Evolutionary conservation across 768 basidiomycete genomes (phyloP).

Genomic region (Trametes gibbosa): DNA sequence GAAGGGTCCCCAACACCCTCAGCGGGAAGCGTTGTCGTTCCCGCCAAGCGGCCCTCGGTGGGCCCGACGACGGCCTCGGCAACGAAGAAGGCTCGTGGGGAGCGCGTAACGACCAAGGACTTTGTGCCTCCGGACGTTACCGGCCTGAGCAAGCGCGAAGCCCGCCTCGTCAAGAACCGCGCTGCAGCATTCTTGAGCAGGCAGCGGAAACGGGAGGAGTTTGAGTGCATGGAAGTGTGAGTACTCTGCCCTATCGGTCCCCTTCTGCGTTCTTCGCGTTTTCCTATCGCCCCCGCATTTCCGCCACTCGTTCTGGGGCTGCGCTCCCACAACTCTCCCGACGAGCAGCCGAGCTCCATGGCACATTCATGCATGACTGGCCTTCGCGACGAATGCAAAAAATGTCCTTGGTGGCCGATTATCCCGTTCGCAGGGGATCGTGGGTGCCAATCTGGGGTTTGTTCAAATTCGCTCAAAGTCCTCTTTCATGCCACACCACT

Average conservation of each 20-base stretch:
- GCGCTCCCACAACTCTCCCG: neutral
- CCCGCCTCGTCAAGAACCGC: conserved; percentile 87
- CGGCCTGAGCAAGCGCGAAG: conserved; percentile 87
- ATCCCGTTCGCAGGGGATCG: neutral
- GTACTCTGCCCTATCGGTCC: conserved; percentile 33
- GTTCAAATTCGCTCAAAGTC: neutral
- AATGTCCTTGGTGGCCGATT: neutral
- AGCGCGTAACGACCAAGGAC: conserved; percentile 66
- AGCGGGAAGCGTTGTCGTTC: conserved; percentile 30
- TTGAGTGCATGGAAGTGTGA: conserved; percentile 87
- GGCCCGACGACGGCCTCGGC: conserved; percentile 17
- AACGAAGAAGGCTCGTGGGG: conserved; percentile 49
- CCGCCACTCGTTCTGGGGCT: neutral
- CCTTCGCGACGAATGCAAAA: neutral
- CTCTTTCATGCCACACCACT: neutral
- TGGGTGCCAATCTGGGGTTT: no score
- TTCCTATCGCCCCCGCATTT: neutral
- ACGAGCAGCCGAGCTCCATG: neutral
- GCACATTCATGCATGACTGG: neutral
- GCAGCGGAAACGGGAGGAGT: conserved; percentile 90
- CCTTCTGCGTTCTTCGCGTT: conserved; percentile 3
- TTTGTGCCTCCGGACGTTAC: conserved; percentile 87
- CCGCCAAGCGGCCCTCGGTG: conserved; percentile 28
- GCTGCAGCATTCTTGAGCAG: conserved; percentile 90
- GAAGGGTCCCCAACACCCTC: conserved; percentile 18